A percentile compares a stretch with the other conserved stretches of the same genome.
Conservation (phyloP, 225 moss, liverwort and hornwort genomes). For the Straminergon stramineum region DNA sequence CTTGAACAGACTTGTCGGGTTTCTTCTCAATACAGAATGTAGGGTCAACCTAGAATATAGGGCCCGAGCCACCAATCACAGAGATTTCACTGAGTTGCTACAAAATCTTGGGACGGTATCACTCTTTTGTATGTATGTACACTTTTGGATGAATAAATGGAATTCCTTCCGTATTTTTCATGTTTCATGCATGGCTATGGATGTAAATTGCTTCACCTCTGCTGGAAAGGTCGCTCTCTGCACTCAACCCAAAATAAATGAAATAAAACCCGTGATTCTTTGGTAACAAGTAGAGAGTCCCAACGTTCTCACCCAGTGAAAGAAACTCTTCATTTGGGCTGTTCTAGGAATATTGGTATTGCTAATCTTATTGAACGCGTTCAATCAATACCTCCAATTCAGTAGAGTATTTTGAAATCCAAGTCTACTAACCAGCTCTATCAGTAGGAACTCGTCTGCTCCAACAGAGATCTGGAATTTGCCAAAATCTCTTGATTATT, state of each 20-base stretch:
- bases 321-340: neutral
- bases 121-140: neutral
- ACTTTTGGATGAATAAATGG: neutral
- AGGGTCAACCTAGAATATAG: neutral
- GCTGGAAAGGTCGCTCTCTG: neutral
- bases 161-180: neutral
- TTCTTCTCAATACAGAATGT: neutral
- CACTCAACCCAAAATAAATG: neutral
- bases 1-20: neutral
- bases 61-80: neutral
- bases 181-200: neutral
- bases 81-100: neutral
- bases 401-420: neutral
- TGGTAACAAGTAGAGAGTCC: neutral
- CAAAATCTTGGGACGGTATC: neutral
- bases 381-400: neutral
- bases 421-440: neutral
- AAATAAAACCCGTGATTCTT: neutral
- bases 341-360: neutral
- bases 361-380: neutral
- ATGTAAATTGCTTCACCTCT: neutral
- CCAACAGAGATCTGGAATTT: neutral
- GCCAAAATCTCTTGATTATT: neutral
- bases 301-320: neutral
- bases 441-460: neutral